Conservation (phyloP, 108 stramenopile species). For the Aurantiochytrium sp. region DNA sequence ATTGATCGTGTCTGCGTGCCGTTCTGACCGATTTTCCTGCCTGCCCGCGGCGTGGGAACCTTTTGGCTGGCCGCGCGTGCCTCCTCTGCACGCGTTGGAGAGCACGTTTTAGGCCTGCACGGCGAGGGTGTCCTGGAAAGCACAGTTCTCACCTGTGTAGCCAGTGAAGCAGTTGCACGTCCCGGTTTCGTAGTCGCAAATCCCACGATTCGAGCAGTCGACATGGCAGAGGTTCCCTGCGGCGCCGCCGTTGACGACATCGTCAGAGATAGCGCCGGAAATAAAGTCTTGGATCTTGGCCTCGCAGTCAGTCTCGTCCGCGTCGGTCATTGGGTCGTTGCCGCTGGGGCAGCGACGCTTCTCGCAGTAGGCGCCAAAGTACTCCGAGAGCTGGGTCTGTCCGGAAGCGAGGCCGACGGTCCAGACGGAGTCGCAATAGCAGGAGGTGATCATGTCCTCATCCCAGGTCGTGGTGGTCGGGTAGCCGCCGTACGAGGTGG, state of each 20-base stretch:
- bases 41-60: no score
- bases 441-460: conserved; percentile 60
- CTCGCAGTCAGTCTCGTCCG: conserved; percentile 54
- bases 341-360: conserved; percentile 54
- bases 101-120: neutral
- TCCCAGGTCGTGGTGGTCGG: conserved; percentile 53
- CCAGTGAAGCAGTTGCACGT: conserved; percentile 54
- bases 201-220: conserved; percentile 60
- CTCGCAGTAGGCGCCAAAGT: conserved; percentile 57
- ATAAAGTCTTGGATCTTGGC: neutral
- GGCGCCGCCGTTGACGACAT: neutral
- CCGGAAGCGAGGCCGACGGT: conserved; percentile 50
- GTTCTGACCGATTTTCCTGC: no score
- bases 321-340: conserved; percentile 53
- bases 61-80: no score
- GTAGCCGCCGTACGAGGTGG: conserved; percentile 50
- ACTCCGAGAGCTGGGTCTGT: conserved; percentile 52
- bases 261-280: neutral
- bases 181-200: conserved; percentile 57
- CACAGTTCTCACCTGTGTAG: conserved; percentile 52
- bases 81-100: no score
- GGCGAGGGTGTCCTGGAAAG: neutral
- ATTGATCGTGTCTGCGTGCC: no score
- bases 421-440: conserved; percentile 63
- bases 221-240: conserved; percentile 62